Percentiles rank a stretch among this genome's conserved stretches.
These are phyloP conservation scores for Penicillium goetzii DNA, from an alignment of 495 filamentous ascomycete species.

Conservation along the genomic window DNA sequence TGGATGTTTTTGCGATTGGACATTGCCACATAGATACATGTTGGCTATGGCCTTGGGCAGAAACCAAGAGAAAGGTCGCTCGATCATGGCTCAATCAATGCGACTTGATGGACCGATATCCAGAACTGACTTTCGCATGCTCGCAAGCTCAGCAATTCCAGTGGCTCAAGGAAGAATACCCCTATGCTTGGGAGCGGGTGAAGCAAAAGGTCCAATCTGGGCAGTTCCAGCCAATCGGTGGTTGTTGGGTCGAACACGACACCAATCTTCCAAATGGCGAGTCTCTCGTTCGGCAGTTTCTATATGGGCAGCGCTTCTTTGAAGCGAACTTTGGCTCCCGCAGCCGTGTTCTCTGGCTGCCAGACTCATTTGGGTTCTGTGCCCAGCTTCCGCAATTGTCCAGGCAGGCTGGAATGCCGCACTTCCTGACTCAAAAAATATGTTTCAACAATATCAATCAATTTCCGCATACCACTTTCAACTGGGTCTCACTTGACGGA, in stretches of 20 bases:
- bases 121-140: slow-evolving; percentile 87
- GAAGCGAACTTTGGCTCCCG: slow-evolving; percentile 90
- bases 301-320: slow-evolving; percentile 93
- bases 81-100: slow-evolving; percentile 97
- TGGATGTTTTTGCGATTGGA: slow-evolving; percentile 76
- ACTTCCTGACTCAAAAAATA: slow-evolving; percentile 97
- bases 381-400: slow-evolving; percentile 92
- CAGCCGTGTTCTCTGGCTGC: slow-evolving; percentile 92
- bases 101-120: slow-evolving; percentile 89
- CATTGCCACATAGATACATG: slow-evolving; percentile 98
- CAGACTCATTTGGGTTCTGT: slow-evolving; percentile 97
- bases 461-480: slow-evolving; percentile 97
- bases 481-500: slow-evolving; percentile 93
- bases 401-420: slow-evolving; percentile 86
- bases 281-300: slow-evolving; percentile 88
- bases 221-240: slow-evolving; percentile 91
- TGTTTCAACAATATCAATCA: slow-evolving; percentile 98
- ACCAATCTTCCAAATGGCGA: slow-evolving; percentile 97
- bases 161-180: slow-evolving; percentile 91
- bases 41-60: slow-evolving; percentile 98
- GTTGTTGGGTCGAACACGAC: slow-evolving; percentile 99
- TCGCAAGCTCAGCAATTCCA: slow-evolving; percentile 98
- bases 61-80: slow-evolving; percentile 95
- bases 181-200: slow-evolving; percentile 83
- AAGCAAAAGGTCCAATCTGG: slow-evolving; percentile 87